phyloP scores from a whole-genome alignment of 2,329 filamentous ascomycete genomes.

The Aspergillus unguis region DNA sequence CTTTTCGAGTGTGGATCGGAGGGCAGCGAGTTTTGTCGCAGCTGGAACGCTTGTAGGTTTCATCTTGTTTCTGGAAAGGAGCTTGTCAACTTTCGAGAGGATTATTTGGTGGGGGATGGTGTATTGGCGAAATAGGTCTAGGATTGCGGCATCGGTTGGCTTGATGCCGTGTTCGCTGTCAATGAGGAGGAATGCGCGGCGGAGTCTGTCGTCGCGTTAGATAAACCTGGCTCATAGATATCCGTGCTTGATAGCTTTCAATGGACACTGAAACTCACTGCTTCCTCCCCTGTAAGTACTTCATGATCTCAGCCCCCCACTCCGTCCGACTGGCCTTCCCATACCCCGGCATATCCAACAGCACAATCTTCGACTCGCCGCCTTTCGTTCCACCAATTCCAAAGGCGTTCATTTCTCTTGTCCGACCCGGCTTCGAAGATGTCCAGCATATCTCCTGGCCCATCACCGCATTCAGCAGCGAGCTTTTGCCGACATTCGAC shows the following conservation, averaged over 20 bases:
- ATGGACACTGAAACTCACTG: conserved; percentile 43
- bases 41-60: conserved; percentile 32
- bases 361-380: conserved; percentile 49
- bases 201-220: conserved; percentile 39
- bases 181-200: conserved; percentile 62
- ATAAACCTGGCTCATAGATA: too few species aligned
- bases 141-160: conserved; percentile 54
- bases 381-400: conserved; percentile 52
- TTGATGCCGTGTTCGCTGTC: conserved; percentile 64
- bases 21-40: conserved; percentile 24
- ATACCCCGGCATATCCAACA: conserved; percentile 71
- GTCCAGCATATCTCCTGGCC: conserved; percentile 52
- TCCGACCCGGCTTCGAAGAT: conserved; percentile 59
- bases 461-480: conserved; percentile 63
- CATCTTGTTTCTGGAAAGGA: conserved; percentile 41
- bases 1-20: conserved; percentile 40
- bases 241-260: too few species aligned
- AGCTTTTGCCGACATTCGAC: conserved; percentile 68
- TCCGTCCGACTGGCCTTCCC: conserved; percentile 59
- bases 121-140: conserved; percentile 54
- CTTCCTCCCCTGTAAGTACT: conserved; percentile 61
- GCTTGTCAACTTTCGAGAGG: conserved; percentile 63
- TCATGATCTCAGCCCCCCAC: conserved; percentile 67
- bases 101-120: conserved; percentile 63
- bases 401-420: conserved; percentile 65